These are phyloP conservation scores for Crassisporium funariophilum DNA, from an alignment of 768 basidiomycete species.

Conservation along the genomic window DNA sequence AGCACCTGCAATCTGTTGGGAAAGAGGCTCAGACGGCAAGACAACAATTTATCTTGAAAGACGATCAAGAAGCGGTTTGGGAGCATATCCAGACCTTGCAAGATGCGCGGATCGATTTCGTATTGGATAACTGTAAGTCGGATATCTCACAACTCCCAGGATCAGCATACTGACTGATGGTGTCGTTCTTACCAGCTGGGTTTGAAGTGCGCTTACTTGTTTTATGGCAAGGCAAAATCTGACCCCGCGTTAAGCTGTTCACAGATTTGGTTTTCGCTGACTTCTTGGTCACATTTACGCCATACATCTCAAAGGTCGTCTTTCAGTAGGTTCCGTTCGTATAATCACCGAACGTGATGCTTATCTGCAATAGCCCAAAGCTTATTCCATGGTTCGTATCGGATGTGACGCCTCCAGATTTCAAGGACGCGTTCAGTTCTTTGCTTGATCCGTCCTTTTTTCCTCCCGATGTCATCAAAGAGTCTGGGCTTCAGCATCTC, in stretches of 20 bases:
- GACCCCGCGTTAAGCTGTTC: slow-evolving; percentile 82
- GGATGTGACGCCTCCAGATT: slow-evolving; percentile 90
- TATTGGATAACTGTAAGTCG: slow-evolving; percentile 86
- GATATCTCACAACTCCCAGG: neutral
- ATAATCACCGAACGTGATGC: slow-evolving; percentile 1
- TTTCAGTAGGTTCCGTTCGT: slow-evolving; percentile 72
- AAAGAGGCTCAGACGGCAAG: slow-evolving; percentile 78
- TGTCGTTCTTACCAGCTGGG: slow-evolving; percentile 57
- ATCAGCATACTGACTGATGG: neutral
- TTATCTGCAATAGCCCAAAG: slow-evolving; percentile 66
- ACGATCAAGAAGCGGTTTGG: slow-evolving; percentile 83
- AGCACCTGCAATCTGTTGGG: slow-evolving; percentile 79
- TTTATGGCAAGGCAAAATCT: too few relatives aligned
- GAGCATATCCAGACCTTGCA: slow-evolving; percentile 59
- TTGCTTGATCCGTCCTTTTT: slow-evolving; percentile 72
- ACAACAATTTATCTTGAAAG: slow-evolving; percentile 78
- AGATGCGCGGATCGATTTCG: slow-evolving; percentile 71
- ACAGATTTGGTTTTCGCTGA: slow-evolving; percentile 94
- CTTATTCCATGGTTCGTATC: slow-evolving; percentile 97
- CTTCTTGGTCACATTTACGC: slow-evolving; percentile 88
- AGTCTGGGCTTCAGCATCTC: slow-evolving; percentile 42
- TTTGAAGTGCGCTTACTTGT: slow-evolving; percentile 67
- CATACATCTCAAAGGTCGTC: slow-evolving; percentile 76
- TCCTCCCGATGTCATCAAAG: slow-evolving; percentile 26
- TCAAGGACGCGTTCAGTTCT: slow-evolving; percentile 54